These are phyloP conservation scores for Plectosphaerella plurivora DNA, from an alignment of 2,329 filamentous ascomycete species.

Conservation along the genomic window DNA sequence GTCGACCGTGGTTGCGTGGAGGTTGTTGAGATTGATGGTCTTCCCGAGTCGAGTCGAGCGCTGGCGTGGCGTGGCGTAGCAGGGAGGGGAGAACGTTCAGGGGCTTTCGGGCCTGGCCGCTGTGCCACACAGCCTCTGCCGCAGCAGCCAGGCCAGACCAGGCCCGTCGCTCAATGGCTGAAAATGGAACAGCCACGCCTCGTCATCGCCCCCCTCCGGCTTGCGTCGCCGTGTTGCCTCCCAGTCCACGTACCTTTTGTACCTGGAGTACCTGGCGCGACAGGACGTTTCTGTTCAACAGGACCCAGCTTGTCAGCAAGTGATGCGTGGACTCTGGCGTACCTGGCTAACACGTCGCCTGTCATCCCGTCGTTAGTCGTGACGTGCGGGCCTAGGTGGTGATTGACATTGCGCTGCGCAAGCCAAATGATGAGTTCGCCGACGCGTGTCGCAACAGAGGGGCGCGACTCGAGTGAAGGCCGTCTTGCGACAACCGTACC, in stretches of 20 bases:
- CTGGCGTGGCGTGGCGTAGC: too few species aligned
- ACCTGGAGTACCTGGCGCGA: not conserved
- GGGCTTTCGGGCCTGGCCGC: not conserved
- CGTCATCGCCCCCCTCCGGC: constrained; percentile 28
- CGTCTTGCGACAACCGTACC: too few species aligned
- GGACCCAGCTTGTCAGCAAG: not conserved
- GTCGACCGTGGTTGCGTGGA: not conserved
- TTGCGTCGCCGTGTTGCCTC: not conserved
- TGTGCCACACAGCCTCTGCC: constrained; percentile 2
- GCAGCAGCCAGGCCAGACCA: not conserved
- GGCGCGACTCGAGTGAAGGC: too few species aligned
- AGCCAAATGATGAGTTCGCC: too few species aligned
- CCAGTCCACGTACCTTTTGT: not conserved
- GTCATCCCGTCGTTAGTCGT: not conserved
- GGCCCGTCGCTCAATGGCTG: constrained; percentile 1
- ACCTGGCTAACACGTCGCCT: not conserved
- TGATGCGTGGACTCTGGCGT: not conserved
- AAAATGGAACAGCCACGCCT: constrained; percentile 23
- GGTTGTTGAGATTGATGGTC: too few species aligned
- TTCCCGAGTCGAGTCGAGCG: too few species aligned
- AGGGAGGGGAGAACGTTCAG: too few species aligned
- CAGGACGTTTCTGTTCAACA: not conserved
- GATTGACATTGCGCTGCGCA: not conserved
- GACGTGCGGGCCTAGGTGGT: not conserved
- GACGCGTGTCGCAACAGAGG: too few species aligned